Percentiles rank a stretch among this genome's conserved stretches.
These are phyloP conservation scores for Aspergillus quadricinctus DNA, from an alignment of 2,329 filamentous ascomycete species.

Conservation along the genomic window DNA sequence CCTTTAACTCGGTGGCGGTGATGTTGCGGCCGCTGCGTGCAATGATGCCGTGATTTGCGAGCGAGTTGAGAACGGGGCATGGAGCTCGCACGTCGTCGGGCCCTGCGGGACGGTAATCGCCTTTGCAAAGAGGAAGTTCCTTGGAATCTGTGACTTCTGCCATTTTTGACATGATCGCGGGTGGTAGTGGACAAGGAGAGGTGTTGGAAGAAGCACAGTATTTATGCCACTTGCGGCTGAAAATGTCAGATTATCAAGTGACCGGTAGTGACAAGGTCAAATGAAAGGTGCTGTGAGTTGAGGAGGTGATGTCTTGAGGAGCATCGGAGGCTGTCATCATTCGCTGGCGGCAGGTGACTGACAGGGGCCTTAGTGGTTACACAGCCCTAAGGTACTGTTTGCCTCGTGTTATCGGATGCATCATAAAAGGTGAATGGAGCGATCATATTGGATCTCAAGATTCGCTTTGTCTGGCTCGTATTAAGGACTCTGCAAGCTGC, in stretches of 20 bases:
- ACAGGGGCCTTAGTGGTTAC: background rate
- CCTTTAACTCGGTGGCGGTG: slow-evolving; percentile 7
- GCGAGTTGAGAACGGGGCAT: slow-evolving; percentile 14
- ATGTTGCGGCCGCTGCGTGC: slow-evolving; percentile 12
- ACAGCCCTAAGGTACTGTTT: background rate
- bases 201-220: background rate
- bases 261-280: background rate
- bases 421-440: background rate
- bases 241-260: background rate
- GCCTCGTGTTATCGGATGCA: background rate
- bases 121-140: background rate
- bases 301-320: background rate
- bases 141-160: background rate
- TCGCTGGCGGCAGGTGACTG: background rate
- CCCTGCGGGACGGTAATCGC: slow-evolving; percentile 3
- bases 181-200: background rate
- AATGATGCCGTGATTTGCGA: slow-evolving; percentile 15
- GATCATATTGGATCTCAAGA: background rate
- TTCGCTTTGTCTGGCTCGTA: background rate
- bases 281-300: background rate
- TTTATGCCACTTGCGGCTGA: background rate
- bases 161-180: background rate
- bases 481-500: background rate
- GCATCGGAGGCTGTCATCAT: background rate
- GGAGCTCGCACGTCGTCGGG: slow-evolving; percentile 9